Conservation (phyloP, 192 early-diverging fungal species). For the Backusella luteola region DNA sequence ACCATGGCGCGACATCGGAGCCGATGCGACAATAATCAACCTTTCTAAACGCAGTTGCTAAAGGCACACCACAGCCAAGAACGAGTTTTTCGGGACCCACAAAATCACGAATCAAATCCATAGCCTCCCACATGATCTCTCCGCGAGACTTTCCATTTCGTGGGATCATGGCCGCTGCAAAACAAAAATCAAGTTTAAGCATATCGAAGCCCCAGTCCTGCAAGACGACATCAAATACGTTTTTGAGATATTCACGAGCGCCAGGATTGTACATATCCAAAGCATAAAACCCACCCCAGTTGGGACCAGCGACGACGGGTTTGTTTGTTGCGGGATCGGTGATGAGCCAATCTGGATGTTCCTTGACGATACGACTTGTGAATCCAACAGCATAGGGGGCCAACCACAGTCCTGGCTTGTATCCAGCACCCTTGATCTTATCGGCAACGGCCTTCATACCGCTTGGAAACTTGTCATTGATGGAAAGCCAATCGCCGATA, state of each 20-base stretch:
- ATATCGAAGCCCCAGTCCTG: slow-evolving; percentile 49
- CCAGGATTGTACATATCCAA: slow-evolving; percentile 45
- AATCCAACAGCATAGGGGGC: slow-evolving; percentile 45
- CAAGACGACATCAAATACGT: slow-evolving; percentile 42
- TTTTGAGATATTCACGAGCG: slow-evolving; percentile 35
- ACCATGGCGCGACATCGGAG: slow-evolving; percentile 45
- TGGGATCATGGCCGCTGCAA: slow-evolving; percentile 47
- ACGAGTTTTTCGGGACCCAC: slow-evolving; percentile 41
- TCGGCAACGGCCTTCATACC: slow-evolving; percentile 42
- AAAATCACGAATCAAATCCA: slow-evolving; percentile 42
- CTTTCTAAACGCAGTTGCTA: slow-evolving; percentile 42
- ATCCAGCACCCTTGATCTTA: slow-evolving; percentile 34
- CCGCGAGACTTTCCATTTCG: slow-evolving; percentile 44
- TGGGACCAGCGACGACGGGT: slow-evolving; percentile 32
- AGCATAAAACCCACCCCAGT: slow-evolving; percentile 44
- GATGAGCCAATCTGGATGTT: slow-evolving; percentile 47
- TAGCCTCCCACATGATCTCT: slow-evolving; percentile 52
- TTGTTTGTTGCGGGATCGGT: slow-evolving; percentile 22
- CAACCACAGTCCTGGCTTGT: slow-evolving; percentile 46
- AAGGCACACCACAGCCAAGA: slow-evolving; percentile 48
- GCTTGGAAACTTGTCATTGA: slow-evolving; percentile 44
- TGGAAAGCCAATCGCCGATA: slow-evolving; percentile 50
- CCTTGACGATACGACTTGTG: slow-evolving; percentile 38
- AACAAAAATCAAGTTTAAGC: slow-evolving; percentile 52
- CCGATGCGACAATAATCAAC: slow-evolving; percentile 53